Evolutionary conservation across 2,329 filamentous ascomycete species (phyloP), one percentile per base, ranked within the genome.

Genomic region (Pleoardoris graminearum): DNA sequence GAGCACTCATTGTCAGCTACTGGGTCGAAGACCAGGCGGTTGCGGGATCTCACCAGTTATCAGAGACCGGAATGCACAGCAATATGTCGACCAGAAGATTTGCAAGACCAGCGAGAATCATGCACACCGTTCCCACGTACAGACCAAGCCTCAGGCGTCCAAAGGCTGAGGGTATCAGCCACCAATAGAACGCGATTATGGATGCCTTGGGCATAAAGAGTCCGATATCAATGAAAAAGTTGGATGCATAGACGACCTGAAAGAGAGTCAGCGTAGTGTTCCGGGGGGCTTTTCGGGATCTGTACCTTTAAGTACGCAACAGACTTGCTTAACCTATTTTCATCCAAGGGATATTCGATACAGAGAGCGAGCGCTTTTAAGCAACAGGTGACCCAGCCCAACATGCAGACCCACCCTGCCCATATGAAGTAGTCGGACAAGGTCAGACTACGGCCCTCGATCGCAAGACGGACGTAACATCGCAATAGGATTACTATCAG

Each of bases 141-240:
- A 64, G 35, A 25, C 56, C 51, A 14, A 63, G 17, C 8, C 60
- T 56, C n/a, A 65, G 56, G 25, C 57, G 55, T 27, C 50, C 46
- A 21, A 65, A 63, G 1, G 60, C 55, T 16, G 29, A 22, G 29
- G 61, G 62, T n/a, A 65, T 59, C 30, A 65, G 39, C 62, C 62
- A 65, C 61, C 60, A 62, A 45, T 60, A 65, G 42, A 65, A 65
- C 1, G 62, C 53, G 4, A 62, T 49, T 3, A 65, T 42, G 3
- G 62, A 60, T 2, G 44, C 54, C 35, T 64, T 65, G 16, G 61
- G 62, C 4, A 64, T 59, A 32, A 60, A 65, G 21, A 65, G 35
- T 8, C 60, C 60, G 5, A 61, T 48, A n/a, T 65, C 58, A 45
- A 65, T 64, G 27, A 64, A 56, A 38, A 55, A 65, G 16, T 48